phyloP scores from a whole-genome alignment of 805 yeast genomes.

The Pichia insulana region DNA sequence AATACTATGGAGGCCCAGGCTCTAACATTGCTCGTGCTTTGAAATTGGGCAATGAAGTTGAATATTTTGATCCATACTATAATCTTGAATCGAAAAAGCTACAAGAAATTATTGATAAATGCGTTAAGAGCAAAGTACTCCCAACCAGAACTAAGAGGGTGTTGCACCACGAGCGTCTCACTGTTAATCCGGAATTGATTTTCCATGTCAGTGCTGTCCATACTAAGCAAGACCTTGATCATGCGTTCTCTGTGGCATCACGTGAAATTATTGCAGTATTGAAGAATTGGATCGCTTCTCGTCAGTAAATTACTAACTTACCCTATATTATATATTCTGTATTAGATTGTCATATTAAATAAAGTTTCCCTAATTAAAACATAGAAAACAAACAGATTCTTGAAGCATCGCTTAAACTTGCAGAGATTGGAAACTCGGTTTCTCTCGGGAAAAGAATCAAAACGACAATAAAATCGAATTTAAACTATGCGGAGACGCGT shows the following conservation, averaged over 20 bases:
- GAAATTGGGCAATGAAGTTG: conserved; percentile 34
- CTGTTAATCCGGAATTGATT: conserved; percentile 54
- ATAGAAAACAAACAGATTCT: too few relatives aligned
- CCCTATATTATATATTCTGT: too few relatives aligned
- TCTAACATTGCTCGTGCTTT: conserved; percentile 35
- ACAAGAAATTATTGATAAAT: conserved; percentile 55
- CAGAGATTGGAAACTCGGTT: too few relatives aligned
- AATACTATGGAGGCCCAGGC: conserved; percentile 39
- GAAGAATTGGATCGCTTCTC: too few relatives aligned
- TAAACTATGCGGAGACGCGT: too few relatives aligned
- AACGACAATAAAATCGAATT: too few relatives aligned
- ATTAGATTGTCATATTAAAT: too few relatives aligned
- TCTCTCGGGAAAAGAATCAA: too few relatives aligned
- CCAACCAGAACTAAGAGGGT: conserved; percentile 51
- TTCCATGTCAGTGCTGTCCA: conserved; percentile 42
- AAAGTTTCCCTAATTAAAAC: too few relatives aligned
- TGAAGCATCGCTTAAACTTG: too few relatives aligned
- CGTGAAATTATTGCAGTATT: conserved; percentile 15
- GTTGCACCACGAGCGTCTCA: conserved; percentile 65
- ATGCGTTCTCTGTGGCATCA: conserved; percentile 33
- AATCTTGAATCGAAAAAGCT: conserved; percentile 52
- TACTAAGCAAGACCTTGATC: conserved; percentile 34
- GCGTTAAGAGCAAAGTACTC: conserved; percentile 46
- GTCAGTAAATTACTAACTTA: too few relatives aligned
- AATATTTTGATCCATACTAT: conserved; percentile 33